These are phyloP conservation scores for Dactylellina drechsleri DNA, from an alignment of 2,329 filamentous ascomycete genomes.

Conservation along the genomic window DNA sequence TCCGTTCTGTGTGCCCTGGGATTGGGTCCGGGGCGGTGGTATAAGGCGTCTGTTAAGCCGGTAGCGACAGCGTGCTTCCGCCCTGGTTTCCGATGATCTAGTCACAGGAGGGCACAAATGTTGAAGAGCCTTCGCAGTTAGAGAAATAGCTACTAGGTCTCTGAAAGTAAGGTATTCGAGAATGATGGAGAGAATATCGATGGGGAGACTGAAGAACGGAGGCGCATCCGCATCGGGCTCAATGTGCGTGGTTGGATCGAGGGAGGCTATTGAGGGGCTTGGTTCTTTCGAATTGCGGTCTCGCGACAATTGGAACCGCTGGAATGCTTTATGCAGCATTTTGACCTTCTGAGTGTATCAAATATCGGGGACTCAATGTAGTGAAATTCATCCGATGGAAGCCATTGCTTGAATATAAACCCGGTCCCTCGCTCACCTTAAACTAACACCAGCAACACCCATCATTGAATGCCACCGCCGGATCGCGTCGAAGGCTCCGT, in stretches of 20 bases:
- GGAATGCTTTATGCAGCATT: slow-evolving; percentile 34
- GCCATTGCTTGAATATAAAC: too few species aligned
- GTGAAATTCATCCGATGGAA: too few species aligned
- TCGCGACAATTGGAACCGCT: slow-evolving; percentile 34
- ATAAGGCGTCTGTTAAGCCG: slow-evolving; percentile 23
- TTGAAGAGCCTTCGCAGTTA: slow-evolving; percentile 32
- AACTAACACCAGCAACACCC: too few species aligned
- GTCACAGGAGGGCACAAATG: slow-evolving; percentile 33
- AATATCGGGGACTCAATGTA: too few species aligned
- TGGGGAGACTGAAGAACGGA: slow-evolving; percentile 33
- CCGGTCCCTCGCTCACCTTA: too few species aligned
- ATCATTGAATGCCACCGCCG: too few species aligned
- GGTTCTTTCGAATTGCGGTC: slow-evolving; percentile 12
- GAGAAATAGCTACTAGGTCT: slow-evolving; percentile 41
- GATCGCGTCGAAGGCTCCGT: too few species aligned
- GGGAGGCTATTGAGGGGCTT: slow-evolving; percentile 21
- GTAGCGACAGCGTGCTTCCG: slow-evolving; percentile 15
- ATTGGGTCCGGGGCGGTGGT: slow-evolving; percentile 2
- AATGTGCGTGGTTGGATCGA: not conserved
- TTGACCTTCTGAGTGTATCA: not conserved
- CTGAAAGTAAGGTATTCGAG: slow-evolving; percentile 38
- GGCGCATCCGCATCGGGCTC: not conserved
- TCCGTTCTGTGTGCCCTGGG: not conserved
- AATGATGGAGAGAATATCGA: slow-evolving; percentile 37
- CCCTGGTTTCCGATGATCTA: not conserved